A percentile compares a stretch with the other conserved stretches of the same genome.
Conservation (phyloP, 371 early-diverging fungal species). For the Mycotypha africana region DNA sequence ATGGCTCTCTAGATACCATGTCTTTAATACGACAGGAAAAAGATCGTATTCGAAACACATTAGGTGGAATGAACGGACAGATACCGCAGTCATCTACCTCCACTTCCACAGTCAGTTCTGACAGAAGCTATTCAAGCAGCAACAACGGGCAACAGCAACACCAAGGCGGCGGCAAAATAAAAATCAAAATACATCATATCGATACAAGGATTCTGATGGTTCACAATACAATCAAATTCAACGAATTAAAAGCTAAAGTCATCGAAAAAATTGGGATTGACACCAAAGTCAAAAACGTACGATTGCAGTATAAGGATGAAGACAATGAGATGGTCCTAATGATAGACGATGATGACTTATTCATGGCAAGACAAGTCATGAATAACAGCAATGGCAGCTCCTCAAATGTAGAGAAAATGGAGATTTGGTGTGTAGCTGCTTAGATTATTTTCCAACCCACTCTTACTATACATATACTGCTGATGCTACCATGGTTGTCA, state of each 20-base stretch:
- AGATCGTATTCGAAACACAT: slow-evolving; percentile 6
- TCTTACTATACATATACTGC: no score
- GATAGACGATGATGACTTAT: slow-evolving; percentile 90
- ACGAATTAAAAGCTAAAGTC: slow-evolving; percentile 55
- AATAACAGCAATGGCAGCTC: no score
- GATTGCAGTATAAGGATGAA: slow-evolving; percentile 84
- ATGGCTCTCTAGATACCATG: slow-evolving; percentile 22
- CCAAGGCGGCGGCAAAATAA: slow-evolving; percentile 38
- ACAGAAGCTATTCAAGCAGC: slow-evolving; percentile 1
- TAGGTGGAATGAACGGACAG: slow-evolving; percentile 3
- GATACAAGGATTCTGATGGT: slow-evolving; percentile 74
- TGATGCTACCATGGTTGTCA: no score
- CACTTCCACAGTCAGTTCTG: slow-evolving; percentile 15
- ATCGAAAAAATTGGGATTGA: slow-evolving; percentile 60
- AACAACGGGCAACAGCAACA: no score
- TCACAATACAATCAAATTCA: slow-evolving; percentile 49
- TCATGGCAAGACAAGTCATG: slow-evolving; percentile 63
- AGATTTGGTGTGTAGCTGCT: slow-evolving; percentile 63
- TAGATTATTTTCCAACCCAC: no score
- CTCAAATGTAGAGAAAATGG: slow-evolving; percentile 45
- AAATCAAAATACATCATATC: slow-evolving; percentile 75
- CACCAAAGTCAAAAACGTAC: slow-evolving; percentile 42
- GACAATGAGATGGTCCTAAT: slow-evolving; percentile 83
- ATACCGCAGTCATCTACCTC: slow-evolving; percentile 15
- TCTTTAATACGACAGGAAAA: slow-evolving; percentile 9